phyloP scores from a whole-genome alignment of 495 filamentous ascomycete species.

The Neurospora sp. region DNA sequence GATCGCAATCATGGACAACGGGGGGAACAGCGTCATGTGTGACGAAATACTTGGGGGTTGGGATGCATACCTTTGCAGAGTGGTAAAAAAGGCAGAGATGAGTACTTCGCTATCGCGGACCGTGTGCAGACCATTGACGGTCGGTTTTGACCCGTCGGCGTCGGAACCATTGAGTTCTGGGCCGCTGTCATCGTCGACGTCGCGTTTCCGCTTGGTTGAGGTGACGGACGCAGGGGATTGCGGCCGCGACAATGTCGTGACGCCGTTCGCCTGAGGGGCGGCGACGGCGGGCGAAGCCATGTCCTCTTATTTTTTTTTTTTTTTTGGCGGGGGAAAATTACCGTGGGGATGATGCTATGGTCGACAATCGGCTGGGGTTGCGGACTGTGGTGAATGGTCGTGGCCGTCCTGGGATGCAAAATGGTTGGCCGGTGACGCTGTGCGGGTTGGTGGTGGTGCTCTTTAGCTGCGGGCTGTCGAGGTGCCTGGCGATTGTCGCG shows the following conservation, averaged over 20 bases:
- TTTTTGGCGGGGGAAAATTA: neutral
- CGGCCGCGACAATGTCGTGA: slow-evolving; percentile 26
- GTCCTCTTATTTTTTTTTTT: neutral
- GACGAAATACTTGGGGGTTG: neutral
- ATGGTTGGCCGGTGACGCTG: slow-evolving; percentile 11
- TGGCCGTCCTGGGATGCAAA: slow-evolving; percentile 6
- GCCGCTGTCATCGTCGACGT: slow-evolving; percentile 32
- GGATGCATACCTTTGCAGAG: slow-evolving; percentile 34
- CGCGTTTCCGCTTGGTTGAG: slow-evolving; percentile 48
- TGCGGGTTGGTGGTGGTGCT: slow-evolving; percentile 8
- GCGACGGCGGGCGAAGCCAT: slow-evolving; percentile 36
- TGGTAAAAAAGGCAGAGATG: slow-evolving; percentile 31
- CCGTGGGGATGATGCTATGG: neutral
- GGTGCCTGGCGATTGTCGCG: slow-evolving; percentile 27
- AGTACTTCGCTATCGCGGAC: slow-evolving; percentile 15
- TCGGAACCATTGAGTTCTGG: slow-evolving; percentile 15
- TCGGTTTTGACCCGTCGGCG: slow-evolving; percentile 14
- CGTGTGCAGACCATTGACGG: slow-evolving; percentile 17
- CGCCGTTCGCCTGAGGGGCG: slow-evolving; percentile 30
- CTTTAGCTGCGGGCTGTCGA: slow-evolving; percentile 4
- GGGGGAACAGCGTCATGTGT: neutral
- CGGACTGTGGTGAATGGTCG: slow-evolving; percentile 3
- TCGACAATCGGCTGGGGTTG: neutral
- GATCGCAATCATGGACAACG: slow-evolving; percentile 7
- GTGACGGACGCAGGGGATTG: slow-evolving; percentile 30